Evolutionary conservation across 345 rosid genomes (phyloP).

Genomic region (Pugionium cornutum): DNA sequence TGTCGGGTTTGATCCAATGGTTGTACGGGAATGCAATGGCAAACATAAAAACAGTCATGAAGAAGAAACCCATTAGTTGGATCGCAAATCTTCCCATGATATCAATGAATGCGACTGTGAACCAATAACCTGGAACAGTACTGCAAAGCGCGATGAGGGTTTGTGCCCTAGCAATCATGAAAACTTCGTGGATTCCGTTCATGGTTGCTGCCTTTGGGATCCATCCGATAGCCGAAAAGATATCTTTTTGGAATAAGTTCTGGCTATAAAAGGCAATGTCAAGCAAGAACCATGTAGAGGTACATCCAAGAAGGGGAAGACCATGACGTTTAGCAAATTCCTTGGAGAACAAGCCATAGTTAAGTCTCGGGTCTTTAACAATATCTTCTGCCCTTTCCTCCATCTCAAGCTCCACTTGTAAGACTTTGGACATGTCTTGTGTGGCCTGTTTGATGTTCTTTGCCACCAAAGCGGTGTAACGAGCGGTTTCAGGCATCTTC

Average conservation of each 20-base stretch:
- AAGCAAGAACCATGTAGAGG: constrained; percentile 66
- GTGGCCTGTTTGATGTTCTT: constrained; percentile 61
- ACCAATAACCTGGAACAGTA: constrained; percentile 73
- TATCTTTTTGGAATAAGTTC: no score
- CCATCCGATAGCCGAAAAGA: no score
- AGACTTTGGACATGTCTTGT: constrained; percentile 64
- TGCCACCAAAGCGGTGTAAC: constrained; percentile 59
- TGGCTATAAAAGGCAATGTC: constrained; percentile 23
- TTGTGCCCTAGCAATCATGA: constrained; percentile 57
- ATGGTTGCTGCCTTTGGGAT: no score
- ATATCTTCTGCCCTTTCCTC: constrained; percentile 46
- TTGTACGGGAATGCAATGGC: constrained; percentile 66
- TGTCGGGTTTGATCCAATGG: constrained; percentile 53
- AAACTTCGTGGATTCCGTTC: constrained; percentile 35
- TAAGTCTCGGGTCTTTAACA: constrained; percentile 16
- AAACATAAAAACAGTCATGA: constrained; percentile 76
- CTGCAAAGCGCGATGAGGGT: constrained; percentile 67
- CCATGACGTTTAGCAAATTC: constrained; percentile 52
- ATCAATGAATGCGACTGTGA: constrained; percentile 59
- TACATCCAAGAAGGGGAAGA: constrained; percentile 57
- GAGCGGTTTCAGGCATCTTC: constrained; percentile 90
- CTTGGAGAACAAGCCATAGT: constrained; percentile 50
- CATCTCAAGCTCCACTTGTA: constrained; percentile 50
- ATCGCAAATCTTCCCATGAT: constrained; percentile 48
- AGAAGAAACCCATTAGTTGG: constrained; percentile 70